Evolutionary conservation across 805 yeast species (phyloP), one percentile per base, ranked within the genome.

Genomic region (Metschnikowia kofuensis): DNA sequence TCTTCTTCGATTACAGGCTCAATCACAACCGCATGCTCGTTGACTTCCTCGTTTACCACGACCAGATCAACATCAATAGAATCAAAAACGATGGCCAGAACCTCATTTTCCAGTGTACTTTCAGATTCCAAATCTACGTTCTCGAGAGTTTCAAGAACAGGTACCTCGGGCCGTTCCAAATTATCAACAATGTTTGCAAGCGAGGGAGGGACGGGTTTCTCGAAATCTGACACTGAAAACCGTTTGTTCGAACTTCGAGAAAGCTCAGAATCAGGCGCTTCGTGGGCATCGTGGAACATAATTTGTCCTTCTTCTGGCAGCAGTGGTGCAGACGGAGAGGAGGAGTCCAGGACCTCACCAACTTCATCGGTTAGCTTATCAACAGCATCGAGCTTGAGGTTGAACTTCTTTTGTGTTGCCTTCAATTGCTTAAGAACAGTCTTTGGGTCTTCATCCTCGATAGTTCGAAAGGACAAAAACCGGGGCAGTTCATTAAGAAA

Each of bases 331-430:
- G 35, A 9, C 6, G 45, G 4, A 21, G 21, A 38, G 9, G 32
- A 47, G 8, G 49, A 34, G 27, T 49, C 53, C 29, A 47, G 45
- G 26, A 45, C 47, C 12, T 40, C 38, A 7, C 52, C 55, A 3
- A 49, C 40, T 36, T 55, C 52, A 8, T 39, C 30, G 21, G 48
- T 45, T 27, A 56, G 48, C n/a, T 47, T 47, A 2, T 50, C 47
- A 5, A 55, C 55, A 21, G 57, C 46, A 5, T 50, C 47, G 10
- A 56, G 51, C 38, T 51, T 52, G 27, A 56, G 40, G 13, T 53
- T 39, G 47, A 50, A 56, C 27, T 39, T 54, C 43, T 45, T 44
- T 29, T 56, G 54, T 2, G 60, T 53, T 4, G 35, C 38, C 34
- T 41, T 50, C 29, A 56, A 46, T 36, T 52, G 49, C 45, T 50